These are phyloP conservation scores for Rugosomyces carneus DNA, from an alignment of 1,284 basidiomycete genomes.

Conservation along the genomic window DNA sequence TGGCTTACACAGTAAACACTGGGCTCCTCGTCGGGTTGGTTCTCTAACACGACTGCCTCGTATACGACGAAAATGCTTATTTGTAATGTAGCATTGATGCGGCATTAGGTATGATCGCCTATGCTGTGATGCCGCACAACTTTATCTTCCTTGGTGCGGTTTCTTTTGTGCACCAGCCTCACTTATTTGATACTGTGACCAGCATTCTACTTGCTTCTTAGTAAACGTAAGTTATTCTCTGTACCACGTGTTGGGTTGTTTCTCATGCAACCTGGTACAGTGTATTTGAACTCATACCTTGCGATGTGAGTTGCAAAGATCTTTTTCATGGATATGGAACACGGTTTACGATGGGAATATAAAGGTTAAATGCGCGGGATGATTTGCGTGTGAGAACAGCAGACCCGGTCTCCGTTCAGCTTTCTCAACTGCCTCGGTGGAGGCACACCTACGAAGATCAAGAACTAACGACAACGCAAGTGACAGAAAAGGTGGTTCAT, in stretches of 20 bases:
- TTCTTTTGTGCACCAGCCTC: no score
- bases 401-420: slow-evolving; percentile 35
- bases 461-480: slow-evolving; percentile 11
- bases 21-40: slow-evolving; percentile 47
- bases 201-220: slow-evolving; percentile 44
- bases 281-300: slow-evolving; percentile 28
- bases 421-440: slow-evolving; percentile 27
- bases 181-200: neutral
- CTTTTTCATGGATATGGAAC: neutral
- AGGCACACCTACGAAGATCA: neutral
- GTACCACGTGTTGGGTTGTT: no score
- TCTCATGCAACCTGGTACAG: slow-evolving; percentile 10
- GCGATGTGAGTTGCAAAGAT: slow-evolving; percentile 24
- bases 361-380: slow-evolving; percentile 38
- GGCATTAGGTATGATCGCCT: slow-evolving; percentile 37
- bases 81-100: slow-evolving; percentile 35
- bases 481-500: slow-evolving; percentile 19
- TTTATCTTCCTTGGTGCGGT: slow-evolving; percentile 40
- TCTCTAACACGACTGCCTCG: neutral
- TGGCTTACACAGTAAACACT: slow-evolving; percentile 42
- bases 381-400: slow-evolving; percentile 29
- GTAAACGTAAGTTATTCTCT: slow-evolving; percentile 36
- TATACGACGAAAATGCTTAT: no score
- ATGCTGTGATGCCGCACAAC: slow-evolving; percentile 41
- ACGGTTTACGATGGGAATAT: neutral